Evolutionary conservation across 2,329 filamentous ascomycete genomes (phyloP), one percentile per base, ranked within the genome.

Genomic region (Sarocladium oryzae): DNA sequence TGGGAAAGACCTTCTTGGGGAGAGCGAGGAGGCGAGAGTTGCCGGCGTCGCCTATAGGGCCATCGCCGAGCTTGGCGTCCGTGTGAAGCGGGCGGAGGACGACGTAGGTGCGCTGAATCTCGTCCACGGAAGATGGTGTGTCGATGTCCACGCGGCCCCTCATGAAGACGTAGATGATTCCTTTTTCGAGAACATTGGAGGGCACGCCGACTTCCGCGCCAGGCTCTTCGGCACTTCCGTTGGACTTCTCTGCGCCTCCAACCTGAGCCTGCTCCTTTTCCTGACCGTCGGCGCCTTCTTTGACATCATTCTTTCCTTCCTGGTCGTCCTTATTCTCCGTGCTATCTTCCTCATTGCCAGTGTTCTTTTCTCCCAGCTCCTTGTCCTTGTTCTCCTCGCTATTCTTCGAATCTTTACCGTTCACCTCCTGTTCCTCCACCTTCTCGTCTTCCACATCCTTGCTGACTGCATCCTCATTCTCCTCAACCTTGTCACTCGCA

Each of bases 141-240:
- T 89, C 80, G 23, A 88, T 76, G 49, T 82, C 81, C 33, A 96
- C 88, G 11, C 89, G 84, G 7, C 83, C 82, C 16, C 90, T 84
- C 60, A 86, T 85, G 73, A 95, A 95, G 76, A 95, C 95, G 73
- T 95, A 95, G 58, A 96, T 84, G 58, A 93, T 79, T 3, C 90
- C 90, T 61, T 93, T 95, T 62, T 96, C 90, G 2, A 95, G 75
- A 21, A 95, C 82, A 48, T 60, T 76, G 0, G 77, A 72, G 0
- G 74, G 70, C 1, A 73, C 58, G 15, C 60, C 46, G 3, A 53
- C 48, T 23, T 65, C 67, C 45, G 57, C 28, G 2, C 52, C 51
- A 16, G 56, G 56, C 13, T 57, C 41, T 1, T 59, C 52, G 1
- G 62, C 59, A 20, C 26, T 33, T 16, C 43, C 43, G 10, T 48